These are phyloP conservation scores for Cladobotryum protrusum DNA, from an alignment of 2,329 filamentous ascomycete genomes.

Conservation along the genomic window DNA sequence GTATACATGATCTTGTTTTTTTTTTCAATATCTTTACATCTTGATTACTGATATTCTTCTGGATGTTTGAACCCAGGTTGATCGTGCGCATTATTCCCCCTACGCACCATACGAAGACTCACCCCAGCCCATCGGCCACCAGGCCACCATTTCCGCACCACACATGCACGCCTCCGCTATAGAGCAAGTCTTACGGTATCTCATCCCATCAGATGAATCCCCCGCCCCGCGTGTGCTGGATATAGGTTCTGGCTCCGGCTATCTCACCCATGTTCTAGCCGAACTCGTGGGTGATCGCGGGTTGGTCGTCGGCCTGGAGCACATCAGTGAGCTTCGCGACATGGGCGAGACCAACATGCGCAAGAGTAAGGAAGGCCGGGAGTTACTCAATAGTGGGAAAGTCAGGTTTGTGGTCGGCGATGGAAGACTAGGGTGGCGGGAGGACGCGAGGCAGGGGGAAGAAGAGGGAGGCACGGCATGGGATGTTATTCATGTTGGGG, in stretches of 20 bases:
- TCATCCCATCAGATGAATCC: constrained; percentile 30
- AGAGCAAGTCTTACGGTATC: constrained; percentile 41
- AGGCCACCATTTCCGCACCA: constrained; percentile 52
- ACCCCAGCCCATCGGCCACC: constrained; percentile 49
- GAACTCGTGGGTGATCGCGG: constrained; percentile 57
- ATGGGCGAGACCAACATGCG: constrained; percentile 59
- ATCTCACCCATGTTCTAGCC: constrained; percentile 82
- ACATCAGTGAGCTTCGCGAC: constrained; percentile 59
- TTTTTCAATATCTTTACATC: neutral
- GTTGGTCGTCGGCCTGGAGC: constrained; percentile 66
- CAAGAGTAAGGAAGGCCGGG: constrained; percentile 52
- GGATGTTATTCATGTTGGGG: constrained; percentile 94
- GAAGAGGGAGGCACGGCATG: constrained; percentile 54
- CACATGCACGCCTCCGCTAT: constrained; percentile 55
- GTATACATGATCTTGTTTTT: constrained; percentile 34
- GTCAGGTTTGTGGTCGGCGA: constrained; percentile 73
- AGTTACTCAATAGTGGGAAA: constrained; percentile 55
- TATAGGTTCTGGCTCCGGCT: constrained; percentile 70
- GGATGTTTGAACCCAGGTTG: constrained; percentile 55
- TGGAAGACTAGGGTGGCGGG: constrained; percentile 56
- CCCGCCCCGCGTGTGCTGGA: constrained; percentile 56
- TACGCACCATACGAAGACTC: constrained; percentile 58
- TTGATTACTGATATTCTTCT: neutral
- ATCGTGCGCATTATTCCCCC: constrained; percentile 79
- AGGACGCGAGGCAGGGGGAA: constrained; percentile 39